Base-by-base conservation (phyloP, 164 flowering plant genomes). In the Stephania cephalantha region DNA sequence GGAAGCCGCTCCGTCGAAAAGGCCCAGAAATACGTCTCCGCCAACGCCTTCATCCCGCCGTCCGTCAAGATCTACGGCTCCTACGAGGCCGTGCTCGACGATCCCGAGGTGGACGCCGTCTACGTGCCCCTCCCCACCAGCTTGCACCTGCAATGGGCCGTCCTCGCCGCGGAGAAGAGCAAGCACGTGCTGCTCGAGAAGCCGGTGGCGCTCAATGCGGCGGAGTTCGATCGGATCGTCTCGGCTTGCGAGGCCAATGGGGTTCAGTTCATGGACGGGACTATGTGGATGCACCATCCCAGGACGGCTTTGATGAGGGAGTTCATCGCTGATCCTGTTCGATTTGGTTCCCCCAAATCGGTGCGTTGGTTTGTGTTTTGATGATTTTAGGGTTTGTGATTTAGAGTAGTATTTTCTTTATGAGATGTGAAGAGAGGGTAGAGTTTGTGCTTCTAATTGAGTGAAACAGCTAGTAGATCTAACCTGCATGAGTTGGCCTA, bases 281-380 rank as follows among this genome's bases (percentile, higher is more conserved):
- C 84, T 29, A 84, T 84, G 86, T 84, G 86, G 86, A 73, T 81
- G 82, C 86, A 84, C 72, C 84, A 82, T 72, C 86, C 86, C 13
- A 74, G 86, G 78, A 84, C 86, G 10, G 68, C 48, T 9, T 70
- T 69, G 74, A 82, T 84, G 84, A 63, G 18, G 69, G 81, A 80
- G 50, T 17, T 74, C 65, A 20, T 84, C 1, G 76, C 78, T 3
- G 76, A 84, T 73, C 5, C 80, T 1, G 15, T 48, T n/a, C 46
- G 66, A 67, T 84, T 74, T 29, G 86, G 83, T 35, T 75, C 73
- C 44, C 74, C 77, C 50, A 78, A 67, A 65, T 48, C 76, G 71
- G 84, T 77, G 68, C 65, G 74, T 76, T 6, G 2, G 1, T 10
- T 45, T 45, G 30, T 17, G 22, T 72, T 48, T 44, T 20, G 10